Percentiles rank a stretch among this genome's conserved stretches.
Evolutionary conservation across 2,329 filamentous ascomycete genomes (phyloP).

Genomic region (Bipolaris zeicola): DNA sequence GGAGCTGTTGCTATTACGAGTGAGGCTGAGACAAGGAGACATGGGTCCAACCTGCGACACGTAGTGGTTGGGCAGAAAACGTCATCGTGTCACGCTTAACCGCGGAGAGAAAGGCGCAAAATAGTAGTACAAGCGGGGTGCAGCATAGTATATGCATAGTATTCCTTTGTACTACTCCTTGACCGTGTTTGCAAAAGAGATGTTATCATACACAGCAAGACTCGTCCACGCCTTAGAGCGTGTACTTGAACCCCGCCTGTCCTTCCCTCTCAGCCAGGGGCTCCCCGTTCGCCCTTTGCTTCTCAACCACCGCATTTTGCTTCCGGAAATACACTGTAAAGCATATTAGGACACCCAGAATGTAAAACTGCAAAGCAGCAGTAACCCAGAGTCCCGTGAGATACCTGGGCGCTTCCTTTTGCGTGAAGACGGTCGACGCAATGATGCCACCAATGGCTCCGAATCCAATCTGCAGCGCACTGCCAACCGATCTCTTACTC

Average conservation of each 20-base stretch:
- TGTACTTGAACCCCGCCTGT: constrained; percentile 29
- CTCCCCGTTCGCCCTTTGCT: constrained; percentile 20
- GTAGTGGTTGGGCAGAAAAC: neutral
- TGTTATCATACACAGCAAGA: no score
- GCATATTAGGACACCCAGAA: constrained; percentile 16
- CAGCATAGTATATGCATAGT: no score
- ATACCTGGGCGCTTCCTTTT: constrained; percentile 31
- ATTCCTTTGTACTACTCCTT: no score
- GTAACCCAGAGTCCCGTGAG: constrained; percentile 28
- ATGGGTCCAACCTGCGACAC: constrained; percentile 8
- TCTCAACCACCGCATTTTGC: constrained; percentile 22
- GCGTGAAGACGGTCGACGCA: constrained; percentile 28
- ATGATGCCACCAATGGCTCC: constrained; percentile 35
- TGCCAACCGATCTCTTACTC: constrained; percentile 28
- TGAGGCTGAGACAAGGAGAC: constrained; percentile 9
- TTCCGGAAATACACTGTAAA: constrained; percentile 21
- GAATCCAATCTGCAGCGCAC: constrained; percentile 31
- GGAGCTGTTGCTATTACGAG: constrained; percentile 4
- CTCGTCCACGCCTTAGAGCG: neutral
- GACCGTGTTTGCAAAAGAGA: neutral
- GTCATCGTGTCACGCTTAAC: constrained; percentile 3
- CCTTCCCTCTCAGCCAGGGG: constrained; percentile 23
- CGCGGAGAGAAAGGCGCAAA: neutral
- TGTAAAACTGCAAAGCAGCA: constrained; percentile 27
- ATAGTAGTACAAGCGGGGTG: no score